Conservation (phyloP, 2,329 filamentous ascomycete genomes). For the Davidsoniella virescens region DNA sequence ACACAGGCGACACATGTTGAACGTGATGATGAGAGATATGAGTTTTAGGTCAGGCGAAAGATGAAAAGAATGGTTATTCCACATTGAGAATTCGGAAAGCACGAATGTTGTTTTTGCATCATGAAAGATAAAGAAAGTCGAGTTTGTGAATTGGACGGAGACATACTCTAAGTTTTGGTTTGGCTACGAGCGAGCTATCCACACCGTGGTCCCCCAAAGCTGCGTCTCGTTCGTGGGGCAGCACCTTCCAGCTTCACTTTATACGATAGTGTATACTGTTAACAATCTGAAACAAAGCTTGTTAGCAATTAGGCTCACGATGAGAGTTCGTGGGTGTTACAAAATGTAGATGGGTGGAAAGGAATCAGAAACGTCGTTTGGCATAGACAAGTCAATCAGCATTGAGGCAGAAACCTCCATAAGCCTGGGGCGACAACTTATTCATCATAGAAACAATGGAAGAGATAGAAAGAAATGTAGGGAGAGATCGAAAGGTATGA, state of each 20-base stretch:
- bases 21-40: not conserved
- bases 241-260: too few species aligned
- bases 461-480: not conserved
- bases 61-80: slow-evolving; percentile 13
- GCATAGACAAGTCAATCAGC: slow-evolving; percentile 37
- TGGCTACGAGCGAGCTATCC: not conserved
- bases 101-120: slow-evolving; percentile 12
- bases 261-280: not conserved
- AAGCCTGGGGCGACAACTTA: slow-evolving; percentile 34
- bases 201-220: not conserved
- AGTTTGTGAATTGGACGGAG: not conserved
- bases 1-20: not conserved
- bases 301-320: slow-evolving; percentile 1
- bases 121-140: not conserved
- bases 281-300: not conserved
- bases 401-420: slow-evolving; percentile 32
- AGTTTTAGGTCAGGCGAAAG: slow-evolving; percentile 12
- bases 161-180: slow-evolving; percentile 3
- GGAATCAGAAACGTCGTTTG: slow-evolving; percentile 24
- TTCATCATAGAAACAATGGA: slow-evolving; percentile 25
- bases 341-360: not conserved
- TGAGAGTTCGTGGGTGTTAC: not conserved
- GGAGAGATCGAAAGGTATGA: not conserved
- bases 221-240: too few species aligned
- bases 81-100: slow-evolving; percentile 11